Conservation (phyloP, 2,329 filamentous ascomycete genomes). For the Sclerotinia glacialis region DNA sequence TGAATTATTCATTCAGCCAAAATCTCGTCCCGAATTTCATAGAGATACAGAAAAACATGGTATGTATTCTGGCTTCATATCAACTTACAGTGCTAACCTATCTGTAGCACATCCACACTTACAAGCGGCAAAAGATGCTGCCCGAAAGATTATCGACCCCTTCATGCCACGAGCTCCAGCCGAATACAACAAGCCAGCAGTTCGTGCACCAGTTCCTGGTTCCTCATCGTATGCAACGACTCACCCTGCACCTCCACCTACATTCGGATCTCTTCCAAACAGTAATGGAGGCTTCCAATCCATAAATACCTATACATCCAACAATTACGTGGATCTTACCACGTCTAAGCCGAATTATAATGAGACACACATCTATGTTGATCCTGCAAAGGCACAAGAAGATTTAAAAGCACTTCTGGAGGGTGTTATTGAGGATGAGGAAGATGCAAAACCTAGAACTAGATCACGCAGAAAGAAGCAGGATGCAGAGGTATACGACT, state of each 20-base stretch:
- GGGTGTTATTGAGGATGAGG: constrained; percentile 69
- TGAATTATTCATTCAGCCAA: constrained; percentile 38
- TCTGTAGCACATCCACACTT: constrained; percentile 34
- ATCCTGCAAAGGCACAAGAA: constrained; percentile 67
- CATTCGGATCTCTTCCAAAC: constrained; percentile 37
- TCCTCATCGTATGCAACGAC: constrained; percentile 35
- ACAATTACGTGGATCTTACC: constrained; percentile 39
- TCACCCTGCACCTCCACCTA: constrained; percentile 31
- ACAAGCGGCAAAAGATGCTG: constrained; percentile 35
- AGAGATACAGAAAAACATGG: constrained; percentile 31
- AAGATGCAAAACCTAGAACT: constrained; percentile 46
- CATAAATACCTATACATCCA: constrained; percentile 30
- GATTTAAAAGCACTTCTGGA: constrained; percentile 81
- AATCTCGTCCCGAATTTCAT: constrained; percentile 37
- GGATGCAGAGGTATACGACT: constrained; percentile 36
- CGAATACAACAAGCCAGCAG: constrained; percentile 29
- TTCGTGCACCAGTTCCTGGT: constrained; percentile 31
- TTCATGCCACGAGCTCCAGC: constrained; percentile 34
- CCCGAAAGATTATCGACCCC: constrained; percentile 32
- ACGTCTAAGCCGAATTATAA: constrained; percentile 28
- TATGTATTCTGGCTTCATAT: constrained; percentile 22
- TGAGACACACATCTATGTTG: constrained; percentile 42
- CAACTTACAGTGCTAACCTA: background rate
- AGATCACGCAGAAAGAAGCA: constrained; percentile 43
- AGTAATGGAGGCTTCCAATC: constrained; percentile 35